Evolutionary conservation across 768 basidiomycete species (phyloP).

Genomic region (Psilocybe azurescens): DNA sequence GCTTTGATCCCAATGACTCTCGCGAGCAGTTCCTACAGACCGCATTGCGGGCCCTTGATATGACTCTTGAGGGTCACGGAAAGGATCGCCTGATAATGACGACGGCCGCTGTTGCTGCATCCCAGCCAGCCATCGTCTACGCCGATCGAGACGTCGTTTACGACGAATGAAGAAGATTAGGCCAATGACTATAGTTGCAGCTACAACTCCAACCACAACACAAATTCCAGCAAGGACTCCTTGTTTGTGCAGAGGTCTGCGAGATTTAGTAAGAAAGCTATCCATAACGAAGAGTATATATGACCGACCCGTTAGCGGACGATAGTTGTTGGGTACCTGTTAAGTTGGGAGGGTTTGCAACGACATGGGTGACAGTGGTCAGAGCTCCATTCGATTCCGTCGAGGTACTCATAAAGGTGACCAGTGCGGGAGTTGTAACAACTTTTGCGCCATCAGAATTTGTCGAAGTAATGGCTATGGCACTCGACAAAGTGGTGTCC

Average conservation of each 20-base stretch:
- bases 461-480: constrained; percentile 46
- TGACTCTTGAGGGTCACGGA: constrained; percentile 31
- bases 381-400: constrained; percentile 48
- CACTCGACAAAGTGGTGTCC: constrained; percentile 32
- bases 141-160: constrained; percentile 42
- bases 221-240: constrained; percentile 80
- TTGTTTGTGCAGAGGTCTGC: constrained; percentile 68
- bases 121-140: constrained; percentile 39
- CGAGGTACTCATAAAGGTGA: constrained; percentile 52
- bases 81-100: constrained; percentile 37
- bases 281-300: not conserved
- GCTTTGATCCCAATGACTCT: constrained; percentile 18
- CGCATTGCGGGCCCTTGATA: constrained; percentile 25
- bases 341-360: constrained; percentile 47
- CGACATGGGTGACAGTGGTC: constrained; percentile 55
- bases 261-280: constrained; percentile 2
- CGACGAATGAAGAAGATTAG: constrained; percentile 49
- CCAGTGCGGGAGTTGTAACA: constrained; percentile 47
- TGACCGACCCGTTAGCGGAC: constrained; percentile 16
- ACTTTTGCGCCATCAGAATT: constrained; percentile 41
- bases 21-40: constrained; percentile 10
- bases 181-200: constrained; percentile 49
- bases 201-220: constrained; percentile 64
- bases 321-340: constrained; percentile 15
- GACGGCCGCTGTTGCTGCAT: constrained; percentile 39